A percentile compares a stretch with the other conserved stretches of the same genome.
phyloP scores from a whole-genome alignment of 1,284 basidiomycete species.

The Ustilago xerochloae region DNA sequence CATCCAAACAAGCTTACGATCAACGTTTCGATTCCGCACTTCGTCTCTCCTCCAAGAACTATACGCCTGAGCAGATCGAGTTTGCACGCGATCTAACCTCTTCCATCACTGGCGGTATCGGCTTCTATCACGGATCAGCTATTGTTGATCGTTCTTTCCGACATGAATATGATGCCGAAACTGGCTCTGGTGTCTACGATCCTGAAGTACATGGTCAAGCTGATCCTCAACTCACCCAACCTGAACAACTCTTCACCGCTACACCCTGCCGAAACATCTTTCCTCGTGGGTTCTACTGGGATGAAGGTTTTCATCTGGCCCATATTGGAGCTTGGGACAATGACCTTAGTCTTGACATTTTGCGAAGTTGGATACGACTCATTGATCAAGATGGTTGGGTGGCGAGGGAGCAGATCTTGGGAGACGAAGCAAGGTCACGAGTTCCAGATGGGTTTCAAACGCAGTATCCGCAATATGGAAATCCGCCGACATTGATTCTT shows the following conservation, averaged over 20 bases:
- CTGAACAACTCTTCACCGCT: slow-evolving; percentile 79
- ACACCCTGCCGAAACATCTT: slow-evolving; percentile 95
- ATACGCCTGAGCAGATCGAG: slow-evolving; percentile 72
- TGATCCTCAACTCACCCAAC: slow-evolving; percentile 72
- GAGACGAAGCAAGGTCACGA: slow-evolving; percentile 84
- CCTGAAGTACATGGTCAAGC: slow-evolving; percentile 47
- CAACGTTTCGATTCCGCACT: slow-evolving; percentile 78
- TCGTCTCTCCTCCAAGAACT: slow-evolving; percentile 72
- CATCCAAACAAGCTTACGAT: slow-evolving; percentile 76
- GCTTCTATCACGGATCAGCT: slow-evolving; percentile 91
- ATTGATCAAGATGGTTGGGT: slow-evolving; percentile 96
- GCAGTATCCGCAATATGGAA: slow-evolving; percentile 91
- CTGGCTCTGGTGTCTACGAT: slow-evolving; percentile 51
- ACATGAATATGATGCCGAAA: slow-evolving; percentile 81
- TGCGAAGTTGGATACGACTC: slow-evolving; percentile 86
- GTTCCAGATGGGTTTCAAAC: slow-evolving; percentile 86
- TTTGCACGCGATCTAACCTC: slow-evolving; percentile 90
- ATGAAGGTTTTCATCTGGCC: slow-evolving; percentile 92
- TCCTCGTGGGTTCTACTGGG: slow-evolving; percentile 96
- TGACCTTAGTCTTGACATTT: slow-evolving; percentile 86
- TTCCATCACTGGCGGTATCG: slow-evolving; percentile 88
- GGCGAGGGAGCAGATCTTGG: slow-evolving; percentile 91
- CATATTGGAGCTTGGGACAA: slow-evolving; percentile 92
- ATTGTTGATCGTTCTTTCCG: slow-evolving; percentile 85
- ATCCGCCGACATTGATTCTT: slow-evolving; percentile 91